Conservation (phyloP, 2,329 filamentous ascomycete species). For the Aureobasidium sp. region DNA sequence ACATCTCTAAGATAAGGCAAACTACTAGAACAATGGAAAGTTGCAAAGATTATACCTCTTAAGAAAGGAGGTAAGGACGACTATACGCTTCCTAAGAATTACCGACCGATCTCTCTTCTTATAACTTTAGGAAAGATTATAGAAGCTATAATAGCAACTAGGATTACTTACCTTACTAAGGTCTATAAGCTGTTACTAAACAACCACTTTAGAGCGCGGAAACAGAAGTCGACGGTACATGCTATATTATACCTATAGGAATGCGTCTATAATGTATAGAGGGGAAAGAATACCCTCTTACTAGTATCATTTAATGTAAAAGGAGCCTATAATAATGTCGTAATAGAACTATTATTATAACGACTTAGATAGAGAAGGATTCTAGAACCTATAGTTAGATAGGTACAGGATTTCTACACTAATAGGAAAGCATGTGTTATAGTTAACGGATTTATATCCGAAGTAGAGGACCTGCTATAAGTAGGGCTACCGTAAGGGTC, state of each 20-base stretch:
- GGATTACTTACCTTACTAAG: constrained; percentile 27
- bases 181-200: constrained; percentile 25
- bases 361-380: no score
- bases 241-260: constrained; percentile 27
- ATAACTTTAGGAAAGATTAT: no score
- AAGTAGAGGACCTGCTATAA: no score
- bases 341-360: constrained; percentile 20
- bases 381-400: constrained; percentile 19
- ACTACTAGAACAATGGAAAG: constrained; percentile 20
- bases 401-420: constrained; percentile 25
- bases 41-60: constrained; percentile 24
- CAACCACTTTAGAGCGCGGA: constrained; percentile 11
- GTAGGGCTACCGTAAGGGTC: no score
- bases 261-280: constrained; percentile 25
- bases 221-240: constrained; percentile 29
- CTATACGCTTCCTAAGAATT: no score
- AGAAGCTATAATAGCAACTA: constrained; percentile 26
- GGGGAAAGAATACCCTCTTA: constrained; percentile 24
- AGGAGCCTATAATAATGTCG: constrained; percentile 34
- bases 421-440: constrained; percentile 17
- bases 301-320: constrained; percentile 35
- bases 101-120: no score
- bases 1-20: constrained; percentile 19
- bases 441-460: constrained; percentile 17
- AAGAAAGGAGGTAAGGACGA: no score